Evolutionary conservation across 371 early-diverging fungal species (phyloP).

Genomic region (Phascolomyces articulosus): DNA sequence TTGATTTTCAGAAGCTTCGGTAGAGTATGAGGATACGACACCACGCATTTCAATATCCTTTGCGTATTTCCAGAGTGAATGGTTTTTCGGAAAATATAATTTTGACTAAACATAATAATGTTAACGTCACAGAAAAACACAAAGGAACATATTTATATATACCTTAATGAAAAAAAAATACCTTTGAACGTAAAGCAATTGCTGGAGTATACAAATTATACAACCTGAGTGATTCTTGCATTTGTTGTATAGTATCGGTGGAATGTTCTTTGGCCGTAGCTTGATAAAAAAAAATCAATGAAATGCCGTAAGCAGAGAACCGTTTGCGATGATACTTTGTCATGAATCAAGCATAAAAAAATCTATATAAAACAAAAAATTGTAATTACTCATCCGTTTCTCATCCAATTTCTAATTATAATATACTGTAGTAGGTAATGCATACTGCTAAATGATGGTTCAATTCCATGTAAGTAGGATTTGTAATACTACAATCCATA

Average conservation of each 20-base stretch:
- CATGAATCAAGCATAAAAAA: background rate
- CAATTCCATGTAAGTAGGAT: conserved; percentile 8
- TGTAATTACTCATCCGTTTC: background rate
- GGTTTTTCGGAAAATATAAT: conserved; percentile 10
- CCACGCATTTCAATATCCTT: conserved; percentile 4
- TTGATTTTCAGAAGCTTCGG: conserved; percentile 5
- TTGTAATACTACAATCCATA: conserved; percentile 2
- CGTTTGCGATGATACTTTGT: background rate
- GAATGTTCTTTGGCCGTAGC: conserved; percentile 10
- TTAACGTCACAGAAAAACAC: no score
- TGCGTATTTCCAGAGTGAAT: background rate
- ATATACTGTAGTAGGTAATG: background rate
- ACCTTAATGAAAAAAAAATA: background rate
- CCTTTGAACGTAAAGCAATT: conserved; percentile 9
- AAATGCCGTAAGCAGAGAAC: conserved; percentile 4
- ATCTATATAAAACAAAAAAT: background rate
- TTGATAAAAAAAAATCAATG: conserved; percentile 6
- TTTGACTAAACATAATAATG: background rate
- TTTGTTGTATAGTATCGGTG: background rate
- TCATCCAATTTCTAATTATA: background rate
- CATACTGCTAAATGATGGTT: conserved; percentile 3
- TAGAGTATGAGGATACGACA: background rate
- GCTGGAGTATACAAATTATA: background rate
- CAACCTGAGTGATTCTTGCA: background rate
- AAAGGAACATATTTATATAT: background rate